Evolutionary conservation across 2,329 filamentous ascomycete genomes (phyloP).

Genomic region (Aspergillus clavatus): DNA sequence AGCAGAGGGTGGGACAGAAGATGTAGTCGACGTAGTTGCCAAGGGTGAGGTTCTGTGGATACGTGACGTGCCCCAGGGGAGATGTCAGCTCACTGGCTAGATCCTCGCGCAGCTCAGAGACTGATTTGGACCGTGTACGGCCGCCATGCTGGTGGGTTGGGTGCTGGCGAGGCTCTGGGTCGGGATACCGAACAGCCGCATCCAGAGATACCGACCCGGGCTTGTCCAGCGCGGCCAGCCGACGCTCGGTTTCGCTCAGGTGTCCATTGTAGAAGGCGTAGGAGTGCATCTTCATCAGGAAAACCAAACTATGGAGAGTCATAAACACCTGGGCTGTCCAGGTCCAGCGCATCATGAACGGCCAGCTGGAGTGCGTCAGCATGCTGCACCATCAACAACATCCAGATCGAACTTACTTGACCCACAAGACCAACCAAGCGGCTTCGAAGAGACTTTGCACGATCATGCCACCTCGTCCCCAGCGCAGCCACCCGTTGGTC

Average conservation of each 20-base stretch:
- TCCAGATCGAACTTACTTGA: conserved; percentile 47
- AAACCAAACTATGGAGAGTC: conserved; percentile 79
- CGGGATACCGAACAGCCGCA: conserved; percentile 72
- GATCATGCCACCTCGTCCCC: conserved; percentile 71
- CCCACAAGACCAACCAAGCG: conserved; percentile 76
- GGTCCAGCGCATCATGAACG: conserved; percentile 82
- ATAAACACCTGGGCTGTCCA: conserved; percentile 98
- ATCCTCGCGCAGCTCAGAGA: conserved; percentile 73
- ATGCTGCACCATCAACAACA: neutral
- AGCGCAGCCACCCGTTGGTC: conserved; percentile 57
- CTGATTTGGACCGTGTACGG: conserved; percentile 41
- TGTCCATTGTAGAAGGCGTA: conserved; percentile 99
- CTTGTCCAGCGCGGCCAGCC: conserved; percentile 76
- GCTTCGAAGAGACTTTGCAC: conserved; percentile 79
- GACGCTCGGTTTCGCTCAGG: conserved; percentile 77
- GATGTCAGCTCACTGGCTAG: conserved; percentile 88
- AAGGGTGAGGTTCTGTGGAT: conserved; percentile 80
- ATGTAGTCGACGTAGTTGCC: conserved; percentile 81
- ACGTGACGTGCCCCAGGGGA: conserved; percentile 81
- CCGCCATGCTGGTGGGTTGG: conserved; percentile 15
- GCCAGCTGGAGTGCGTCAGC: conserved; percentile 49
- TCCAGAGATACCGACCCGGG: conserved; percentile 59
- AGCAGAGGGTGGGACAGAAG: conserved; percentile 91
- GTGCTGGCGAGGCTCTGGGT: conserved; percentile 37
- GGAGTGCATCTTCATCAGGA: conserved; percentile 99